Evolutionary conservation across 2,329 filamentous ascomycete genomes (phyloP).

Genomic region (Cercospora beticola): DNA sequence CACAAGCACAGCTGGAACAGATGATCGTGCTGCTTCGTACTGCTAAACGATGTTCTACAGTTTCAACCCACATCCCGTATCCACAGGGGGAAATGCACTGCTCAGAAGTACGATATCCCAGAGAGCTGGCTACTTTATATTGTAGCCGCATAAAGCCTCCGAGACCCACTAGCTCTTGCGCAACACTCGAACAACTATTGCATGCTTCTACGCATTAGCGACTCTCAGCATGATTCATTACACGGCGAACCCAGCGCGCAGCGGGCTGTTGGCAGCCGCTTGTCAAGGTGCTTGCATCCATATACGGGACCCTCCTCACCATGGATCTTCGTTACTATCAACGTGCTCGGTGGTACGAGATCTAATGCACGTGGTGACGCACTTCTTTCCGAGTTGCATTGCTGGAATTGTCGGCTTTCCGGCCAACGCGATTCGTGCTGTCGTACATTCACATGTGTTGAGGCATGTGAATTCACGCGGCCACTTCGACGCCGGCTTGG

Average conservation of each 20-base stretch:
- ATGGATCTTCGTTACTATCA: not conserved
- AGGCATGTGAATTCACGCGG: not conserved
- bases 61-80: not conserved
- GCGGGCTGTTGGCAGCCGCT: not conserved
- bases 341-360: not conserved
- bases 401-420: not conserved
- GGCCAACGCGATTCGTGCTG: not conserved
- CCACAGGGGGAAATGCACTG: not conserved
- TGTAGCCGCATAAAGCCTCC: not conserved
- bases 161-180: not conserved
- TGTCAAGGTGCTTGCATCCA: not conserved
- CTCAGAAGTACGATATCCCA: not conserved
- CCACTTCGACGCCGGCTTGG: not conserved
- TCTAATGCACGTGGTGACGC: not conserved
- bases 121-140: not conserved
- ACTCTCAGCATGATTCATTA: not conserved
- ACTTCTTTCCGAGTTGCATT: not conserved
- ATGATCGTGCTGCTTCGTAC: not conserved
- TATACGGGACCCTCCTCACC: not conserved
- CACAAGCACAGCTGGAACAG: not conserved
- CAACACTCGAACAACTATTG: not conserved
- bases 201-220: constrained; percentile 1
- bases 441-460: not conserved
- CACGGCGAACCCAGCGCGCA: not conserved
- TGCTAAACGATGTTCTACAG: not conserved